Percentiles rank a stretch among this genome's conserved stretches.
Conservation (phyloP, 2,329 filamentous ascomycete genomes). For the Colletotrichum trifolii region DNA sequence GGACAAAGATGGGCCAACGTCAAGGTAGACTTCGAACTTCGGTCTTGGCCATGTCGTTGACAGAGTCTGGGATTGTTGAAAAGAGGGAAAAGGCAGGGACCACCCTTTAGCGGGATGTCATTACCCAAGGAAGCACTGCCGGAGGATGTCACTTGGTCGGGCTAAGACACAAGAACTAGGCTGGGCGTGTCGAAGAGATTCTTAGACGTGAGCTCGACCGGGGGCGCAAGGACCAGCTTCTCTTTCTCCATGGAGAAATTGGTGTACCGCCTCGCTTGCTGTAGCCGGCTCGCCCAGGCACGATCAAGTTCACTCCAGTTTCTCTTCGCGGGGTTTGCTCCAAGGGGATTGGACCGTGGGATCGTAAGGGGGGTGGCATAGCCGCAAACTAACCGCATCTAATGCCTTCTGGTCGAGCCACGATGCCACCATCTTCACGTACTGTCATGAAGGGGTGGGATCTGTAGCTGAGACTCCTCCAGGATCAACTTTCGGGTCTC, state of each 20-base stretch:
- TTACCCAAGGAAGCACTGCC: neutral
- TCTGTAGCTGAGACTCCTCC: no score
- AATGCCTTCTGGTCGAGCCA: no score
- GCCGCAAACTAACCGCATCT: no score
- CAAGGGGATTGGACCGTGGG: no score
- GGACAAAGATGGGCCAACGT: neutral
- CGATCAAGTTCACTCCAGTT: neutral
- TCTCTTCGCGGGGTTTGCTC: neutral
- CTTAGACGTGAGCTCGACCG: neutral
- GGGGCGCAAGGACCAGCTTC: neutral
- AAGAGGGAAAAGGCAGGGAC: neutral
- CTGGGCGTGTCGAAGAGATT: neutral
- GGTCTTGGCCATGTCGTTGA: slow-evolving; percentile 7
- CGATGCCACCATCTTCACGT: neutral
- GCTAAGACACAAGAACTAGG: neutral
- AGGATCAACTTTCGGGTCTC: no score
- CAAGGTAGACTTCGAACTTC: slow-evolving; percentile 1
- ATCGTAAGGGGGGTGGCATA: no score
- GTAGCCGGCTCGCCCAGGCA: slow-evolving; percentile 8
- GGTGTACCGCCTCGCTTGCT: neutral
- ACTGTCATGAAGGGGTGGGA: no score
- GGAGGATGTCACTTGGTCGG: neutral
- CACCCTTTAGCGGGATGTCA: neutral
- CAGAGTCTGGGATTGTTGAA: neutral
- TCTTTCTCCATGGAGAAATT: neutral